These are phyloP conservation scores for Calonectria honghensis DNA, from an alignment of 2,329 filamentous ascomycete species.

Conservation along the genomic window DNA sequence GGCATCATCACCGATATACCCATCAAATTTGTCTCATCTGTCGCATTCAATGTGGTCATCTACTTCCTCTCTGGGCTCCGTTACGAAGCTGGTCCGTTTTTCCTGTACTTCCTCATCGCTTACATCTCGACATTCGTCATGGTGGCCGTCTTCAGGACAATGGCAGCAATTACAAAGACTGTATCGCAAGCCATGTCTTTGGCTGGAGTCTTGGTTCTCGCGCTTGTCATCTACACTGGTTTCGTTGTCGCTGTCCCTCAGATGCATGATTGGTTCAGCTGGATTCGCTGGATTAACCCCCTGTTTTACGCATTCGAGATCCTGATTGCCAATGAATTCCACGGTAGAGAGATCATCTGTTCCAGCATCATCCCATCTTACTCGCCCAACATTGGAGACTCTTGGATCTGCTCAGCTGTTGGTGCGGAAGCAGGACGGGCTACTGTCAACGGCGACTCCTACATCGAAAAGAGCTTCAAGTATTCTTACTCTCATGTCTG, in stretches of 20 bases:
- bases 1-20: slow-evolving; percentile 61
- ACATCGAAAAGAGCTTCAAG: slow-evolving; percentile 69
- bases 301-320: slow-evolving; percentile 82
- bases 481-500: slow-evolving; percentile 73
- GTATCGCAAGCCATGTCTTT: slow-evolving; percentile 73
- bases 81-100: slow-evolving; percentile 80
- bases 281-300: slow-evolving; percentile 82
- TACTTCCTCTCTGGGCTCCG: slow-evolving; percentile 72
- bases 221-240: slow-evolving; percentile 61
- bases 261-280: slow-evolving; percentile 83
- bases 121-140: slow-evolving; percentile 77
- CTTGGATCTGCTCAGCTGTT: slow-evolving; percentile 69
- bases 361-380: slow-evolving; percentile 66
- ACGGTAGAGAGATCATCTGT: slow-evolving; percentile 71
- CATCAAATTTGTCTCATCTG: slow-evolving; percentile 59
- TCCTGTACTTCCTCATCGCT: slow-evolving; percentile 82
- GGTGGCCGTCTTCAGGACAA: slow-evolving; percentile 80
- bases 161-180: slow-evolving; percentile 81
- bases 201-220: slow-evolving; percentile 72
- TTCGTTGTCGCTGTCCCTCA: slow-evolving; percentile 59
- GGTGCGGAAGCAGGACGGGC: slow-evolving; percentile 70
- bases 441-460: slow-evolving; percentile 74
- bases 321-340: slow-evolving; percentile 81
- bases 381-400: slow-evolving; percentile 60
- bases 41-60: slow-evolving; percentile 69